These are phyloP conservation scores for Gonapodya prolifera DNA, from an alignment of 192 early-diverging fungal species.

Conservation along the genomic window DNA sequence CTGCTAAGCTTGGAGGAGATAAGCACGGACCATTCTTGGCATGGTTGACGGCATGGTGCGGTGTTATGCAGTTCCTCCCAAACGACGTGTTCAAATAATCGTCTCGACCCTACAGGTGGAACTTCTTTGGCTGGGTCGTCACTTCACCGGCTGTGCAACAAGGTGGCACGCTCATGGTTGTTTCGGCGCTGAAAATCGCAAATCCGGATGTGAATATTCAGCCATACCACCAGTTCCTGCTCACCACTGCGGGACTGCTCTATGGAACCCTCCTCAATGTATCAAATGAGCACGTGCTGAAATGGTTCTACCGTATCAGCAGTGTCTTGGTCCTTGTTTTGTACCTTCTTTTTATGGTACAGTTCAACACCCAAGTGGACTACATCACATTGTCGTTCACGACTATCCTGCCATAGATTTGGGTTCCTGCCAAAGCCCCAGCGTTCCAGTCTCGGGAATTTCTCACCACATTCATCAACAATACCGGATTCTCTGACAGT, in stretches of 20 bases:
- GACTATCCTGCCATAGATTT: background rate
- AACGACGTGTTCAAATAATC: background rate
- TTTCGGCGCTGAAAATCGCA: background rate
- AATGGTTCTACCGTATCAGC: conserved; percentile 2
- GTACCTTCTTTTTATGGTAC: background rate
- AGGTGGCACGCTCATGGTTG: background rate
- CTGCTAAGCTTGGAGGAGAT: background rate
- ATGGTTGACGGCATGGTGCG: conserved; percentile 2
- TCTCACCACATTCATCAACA: background rate
- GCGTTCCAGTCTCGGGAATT: background rate
- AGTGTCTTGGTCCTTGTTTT: background rate
- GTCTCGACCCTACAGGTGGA: background rate
- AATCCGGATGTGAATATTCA: background rate
- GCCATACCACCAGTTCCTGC: background rate
- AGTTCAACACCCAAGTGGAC: background rate
- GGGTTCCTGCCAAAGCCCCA: background rate
- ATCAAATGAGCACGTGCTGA: background rate
- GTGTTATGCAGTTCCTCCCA: background rate
- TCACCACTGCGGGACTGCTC: background rate
- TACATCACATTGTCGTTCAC: background rate
- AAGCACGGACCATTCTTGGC: background rate
- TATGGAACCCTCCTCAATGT: background rate
- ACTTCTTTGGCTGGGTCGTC: conserved; percentile 2
- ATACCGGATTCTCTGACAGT: background rate
- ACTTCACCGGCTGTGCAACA: background rate